Conservation (phyloP, 371 early-diverging fungal species). For the Lichtheimia corymbifera region DNA sequence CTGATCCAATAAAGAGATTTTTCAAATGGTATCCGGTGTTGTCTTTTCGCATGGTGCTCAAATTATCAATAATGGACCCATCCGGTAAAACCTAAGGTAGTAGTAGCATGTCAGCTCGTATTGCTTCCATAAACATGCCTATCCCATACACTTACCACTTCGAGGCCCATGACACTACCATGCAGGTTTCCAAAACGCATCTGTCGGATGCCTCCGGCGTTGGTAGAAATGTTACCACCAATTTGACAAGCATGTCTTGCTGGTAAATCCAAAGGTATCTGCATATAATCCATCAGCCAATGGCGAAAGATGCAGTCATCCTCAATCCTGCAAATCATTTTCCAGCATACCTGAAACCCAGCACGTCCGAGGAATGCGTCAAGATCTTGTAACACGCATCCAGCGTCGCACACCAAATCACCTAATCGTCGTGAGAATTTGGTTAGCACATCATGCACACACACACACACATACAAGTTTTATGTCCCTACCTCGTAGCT, state of each 20-base stretch:
- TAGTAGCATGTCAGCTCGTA: neutral
- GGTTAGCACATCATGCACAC: neutral
- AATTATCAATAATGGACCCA: slow-evolving; percentile 84
- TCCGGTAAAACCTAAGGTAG: slow-evolving; percentile 76
- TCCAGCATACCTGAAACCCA: slow-evolving; percentile 55
- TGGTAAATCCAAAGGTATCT: slow-evolving; percentile 92
- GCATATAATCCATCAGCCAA: slow-evolving; percentile 10
- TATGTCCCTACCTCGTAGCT: slow-evolving; percentile 59
- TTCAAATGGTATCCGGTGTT: slow-evolving; percentile 95
- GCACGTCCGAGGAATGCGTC: slow-evolving; percentile 75
- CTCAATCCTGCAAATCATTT: neutral
- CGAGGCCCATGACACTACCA: slow-evolving; percentile 86
- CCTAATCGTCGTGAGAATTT: slow-evolving; percentile 35
- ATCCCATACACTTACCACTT: slow-evolving; percentile 55
- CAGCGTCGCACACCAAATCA: slow-evolving; percentile 83
- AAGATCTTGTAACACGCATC: slow-evolving; percentile 83
- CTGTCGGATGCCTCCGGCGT: slow-evolving; percentile 93
- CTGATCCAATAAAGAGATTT: slow-evolving; percentile 94
- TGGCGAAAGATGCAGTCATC: neutral
- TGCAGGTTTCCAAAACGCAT: slow-evolving; percentile 92
- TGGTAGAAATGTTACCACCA: slow-evolving; percentile 95
- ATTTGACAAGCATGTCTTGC: slow-evolving; percentile 86
- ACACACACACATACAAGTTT: neutral
- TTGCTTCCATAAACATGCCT: neutral
- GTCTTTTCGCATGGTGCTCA: slow-evolving; percentile 80